Evolutionary conservation across 345 rosid genomes (phyloP).

Genomic region (Pseudoturritis turrita): DNA sequence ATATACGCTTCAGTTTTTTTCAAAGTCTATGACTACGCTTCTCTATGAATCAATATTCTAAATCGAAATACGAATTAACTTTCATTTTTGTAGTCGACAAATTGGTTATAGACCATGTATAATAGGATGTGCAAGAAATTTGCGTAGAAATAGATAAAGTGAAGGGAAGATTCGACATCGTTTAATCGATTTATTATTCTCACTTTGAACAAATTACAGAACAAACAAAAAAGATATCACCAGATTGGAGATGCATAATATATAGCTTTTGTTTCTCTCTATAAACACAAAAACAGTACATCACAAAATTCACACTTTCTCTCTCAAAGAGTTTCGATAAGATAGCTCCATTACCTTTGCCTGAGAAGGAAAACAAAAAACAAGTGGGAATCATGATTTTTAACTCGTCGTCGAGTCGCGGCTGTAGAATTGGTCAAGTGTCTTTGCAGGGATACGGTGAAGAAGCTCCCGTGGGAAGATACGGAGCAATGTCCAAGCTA

Average conservation of each 20-base stretch:
- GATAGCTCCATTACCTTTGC: not conserved
- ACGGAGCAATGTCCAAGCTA: constrained; percentile 96
- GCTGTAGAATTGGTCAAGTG: constrained; percentile 80
- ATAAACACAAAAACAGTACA: constrained; percentile 2
- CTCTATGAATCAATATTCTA: not conserved
- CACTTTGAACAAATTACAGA: not conserved
- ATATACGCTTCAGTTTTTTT: too few species aligned
- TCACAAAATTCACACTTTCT: constrained; percentile 1
- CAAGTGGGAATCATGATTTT: not conserved
- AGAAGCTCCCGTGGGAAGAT: constrained; percentile 99
- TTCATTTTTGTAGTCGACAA: not conserved
- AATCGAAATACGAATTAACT: not conserved
- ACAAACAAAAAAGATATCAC: not conserved
- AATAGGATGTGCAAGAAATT: not conserved
- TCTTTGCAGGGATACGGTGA: constrained; percentile 96
- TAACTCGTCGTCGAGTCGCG: constrained; percentile 48
- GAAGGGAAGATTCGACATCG: not conserved
- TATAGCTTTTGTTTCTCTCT: not conserved
- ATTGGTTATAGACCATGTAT: not conserved
- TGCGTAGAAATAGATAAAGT: not conserved
- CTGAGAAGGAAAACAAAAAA: not conserved
- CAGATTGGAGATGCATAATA: not conserved
- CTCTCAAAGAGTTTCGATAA: not conserved
- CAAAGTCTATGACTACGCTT: not conserved
- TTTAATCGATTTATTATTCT: not conserved